Evolutionary conservation across 345 rosid species (phyloP), one percentile per base, ranked within the genome.

Genomic region (Odontarrhena argentea): DNA sequence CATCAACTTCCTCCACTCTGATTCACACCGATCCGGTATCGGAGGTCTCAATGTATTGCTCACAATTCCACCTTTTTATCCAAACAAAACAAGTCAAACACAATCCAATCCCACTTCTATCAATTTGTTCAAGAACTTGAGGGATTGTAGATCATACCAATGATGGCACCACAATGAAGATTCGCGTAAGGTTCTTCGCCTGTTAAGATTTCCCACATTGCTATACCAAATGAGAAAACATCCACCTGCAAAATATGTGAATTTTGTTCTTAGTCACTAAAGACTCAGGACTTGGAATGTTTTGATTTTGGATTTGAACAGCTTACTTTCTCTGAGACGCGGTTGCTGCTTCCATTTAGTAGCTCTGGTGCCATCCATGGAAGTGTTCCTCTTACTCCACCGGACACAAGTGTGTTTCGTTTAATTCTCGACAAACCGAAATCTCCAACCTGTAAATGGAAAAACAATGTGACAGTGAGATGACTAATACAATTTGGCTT

Each of bases 291-390:
- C 8, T 60, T 26, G 15, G n/a, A 15, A 28, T 26, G 18, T 42
- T 66, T 18, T 58, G 42, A 36, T 14, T 44, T 22, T 53, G 32
- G 41, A 45, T 25, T 18, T 70, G 42, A 45, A 53, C 11, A 26
- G 36, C 56, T 1, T 38, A 92, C 98, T 86, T 87, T 87, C 77
- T 92, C 96, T 0, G 96, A 92, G 65, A 89, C 98, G 38, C 83
- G 83, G 60, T 70, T 87, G 68, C 85, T 92, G 71, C 83, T 84
- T 9, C 96, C 98, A 26, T 82, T 87, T 74, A 92, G 70, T 44
- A 89, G 74, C 64, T 92, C 96, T 4, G 98, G 98, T 37, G 98
- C 98, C 93, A 92, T 92, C 98, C 98, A 89, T 4, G 98, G 98
- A 53, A 92, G 96, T 25, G 98, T 92, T 77, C 98, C 98, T 54